Evolutionary conservation across 257 asterid genomes (phyloP).

Genomic region (Solanum etuberosum): DNA sequence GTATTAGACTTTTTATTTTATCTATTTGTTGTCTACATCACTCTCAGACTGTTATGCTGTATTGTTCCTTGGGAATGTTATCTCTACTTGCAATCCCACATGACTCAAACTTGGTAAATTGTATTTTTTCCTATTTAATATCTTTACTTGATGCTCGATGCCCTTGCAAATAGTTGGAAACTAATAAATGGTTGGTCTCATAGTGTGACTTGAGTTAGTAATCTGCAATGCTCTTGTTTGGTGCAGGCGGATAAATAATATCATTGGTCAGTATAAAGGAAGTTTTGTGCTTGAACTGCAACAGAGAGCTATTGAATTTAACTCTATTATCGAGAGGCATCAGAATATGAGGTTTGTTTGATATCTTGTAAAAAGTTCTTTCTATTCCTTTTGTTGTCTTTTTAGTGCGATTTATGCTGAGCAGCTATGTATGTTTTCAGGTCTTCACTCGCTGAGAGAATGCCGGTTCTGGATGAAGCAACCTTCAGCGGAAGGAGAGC

Average conservation of each 20-base stretch:
- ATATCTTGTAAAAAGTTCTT: not conserved
- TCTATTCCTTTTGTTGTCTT: not conserved
- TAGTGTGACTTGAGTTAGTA: not conserved
- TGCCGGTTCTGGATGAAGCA: constrained; percentile 97
- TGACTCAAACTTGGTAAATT: not conserved
- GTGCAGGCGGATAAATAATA: constrained; percentile 66
- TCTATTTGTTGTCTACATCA: not conserved
- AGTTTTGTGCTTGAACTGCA: constrained; percentile 93
- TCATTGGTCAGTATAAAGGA: constrained; percentile 63
- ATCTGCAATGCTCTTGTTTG: not conserved
- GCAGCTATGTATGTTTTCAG: constrained; percentile 25
- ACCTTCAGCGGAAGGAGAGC: constrained; percentile 78
- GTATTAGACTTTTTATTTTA: not conserved
- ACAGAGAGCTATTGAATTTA: constrained; percentile 94
- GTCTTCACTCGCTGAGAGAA: constrained; percentile 78
- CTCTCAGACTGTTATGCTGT: not conserved
- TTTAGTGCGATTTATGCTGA: not conserved
- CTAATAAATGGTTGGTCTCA: not conserved
- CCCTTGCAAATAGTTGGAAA: not conserved
- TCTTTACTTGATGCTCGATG: not conserved
- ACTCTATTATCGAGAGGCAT: constrained; percentile 69
- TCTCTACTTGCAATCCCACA: not conserved
- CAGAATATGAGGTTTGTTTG: constrained; percentile 62
- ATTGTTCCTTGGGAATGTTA: not conserved
- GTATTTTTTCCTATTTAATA: not conserved